These are phyloP conservation scores for Syzygium aromaticum DNA, from an alignment of 345 rosid species.

Conservation along the genomic window DNA sequence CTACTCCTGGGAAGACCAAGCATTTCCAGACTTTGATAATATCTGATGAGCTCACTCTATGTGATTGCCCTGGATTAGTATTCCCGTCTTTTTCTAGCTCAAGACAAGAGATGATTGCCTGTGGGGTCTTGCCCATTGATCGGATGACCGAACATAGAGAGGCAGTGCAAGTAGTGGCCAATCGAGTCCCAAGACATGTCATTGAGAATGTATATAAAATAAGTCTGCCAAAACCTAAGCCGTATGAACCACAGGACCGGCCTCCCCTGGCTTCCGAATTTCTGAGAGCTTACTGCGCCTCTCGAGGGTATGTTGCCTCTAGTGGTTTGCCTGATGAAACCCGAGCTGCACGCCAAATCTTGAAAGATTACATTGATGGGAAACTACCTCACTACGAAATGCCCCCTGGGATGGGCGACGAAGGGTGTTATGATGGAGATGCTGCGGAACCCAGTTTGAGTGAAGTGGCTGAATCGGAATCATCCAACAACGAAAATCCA, in stretches of 20 bases:
- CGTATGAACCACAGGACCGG: slow-evolving; percentile 65
- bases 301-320: slow-evolving; percentile 79
- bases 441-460: slow-evolving; percentile 9
- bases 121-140: slow-evolving; percentile 89
- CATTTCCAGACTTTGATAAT: slow-evolving; percentile 89
- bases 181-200: slow-evolving; percentile 52
- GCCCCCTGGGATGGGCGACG: slow-evolving; percentile 53
- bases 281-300: slow-evolving; percentile 64
- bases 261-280: slow-evolving; percentile 78
- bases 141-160: slow-evolving; percentile 87
- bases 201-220: slow-evolving; percentile 72
- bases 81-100: slow-evolving; percentile 93
- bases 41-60: slow-evolving; percentile 68
- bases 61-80: slow-evolving; percentile 91
- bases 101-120: slow-evolving; percentile 84
- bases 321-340: slow-evolving; percentile 96
- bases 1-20: slow-evolving; percentile 94
- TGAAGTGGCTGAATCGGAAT: slow-evolving; percentile 25
- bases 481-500: slow-evolving; percentile 31
- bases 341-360: slow-evolving; percentile 71
- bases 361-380: slow-evolving; percentile 81
- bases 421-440: slow-evolving; percentile 18
- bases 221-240: slow-evolving; percentile 73
- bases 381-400: slow-evolving; percentile 68
- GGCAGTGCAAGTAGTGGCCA: slow-evolving; percentile 85